Evolutionary conservation across 2,329 filamentous ascomycete genomes (phyloP).

Genomic region (Leptographium wingfieldii): DNA sequence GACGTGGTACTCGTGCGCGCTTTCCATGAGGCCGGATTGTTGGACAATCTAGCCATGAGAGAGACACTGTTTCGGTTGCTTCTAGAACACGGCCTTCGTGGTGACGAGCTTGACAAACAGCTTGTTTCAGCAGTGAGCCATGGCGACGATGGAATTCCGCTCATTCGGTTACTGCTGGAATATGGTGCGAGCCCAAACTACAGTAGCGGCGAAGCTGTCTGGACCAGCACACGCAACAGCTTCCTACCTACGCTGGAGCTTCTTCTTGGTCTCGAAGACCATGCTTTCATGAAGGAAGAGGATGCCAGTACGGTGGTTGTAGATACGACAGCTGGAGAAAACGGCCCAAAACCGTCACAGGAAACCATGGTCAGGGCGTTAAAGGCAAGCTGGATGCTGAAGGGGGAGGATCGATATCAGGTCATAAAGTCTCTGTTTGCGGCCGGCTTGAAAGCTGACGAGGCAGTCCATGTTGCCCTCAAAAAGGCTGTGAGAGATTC

Average conservation of each 20-base stretch:
- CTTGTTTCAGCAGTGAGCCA: conserved; percentile 40
- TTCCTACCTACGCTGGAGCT: conserved; percentile 37
- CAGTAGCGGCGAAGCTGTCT: conserved; percentile 41
- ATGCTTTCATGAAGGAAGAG: conserved; percentile 8
- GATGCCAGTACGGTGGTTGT: neutral
- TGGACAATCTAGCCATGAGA: conserved; percentile 35
- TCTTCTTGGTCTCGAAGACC: conserved; percentile 30
- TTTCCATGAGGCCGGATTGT: conserved; percentile 42
- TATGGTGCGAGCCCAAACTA: conserved; percentile 44
- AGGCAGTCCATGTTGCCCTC: conserved; percentile 38
- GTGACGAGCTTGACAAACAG: conserved; percentile 39
- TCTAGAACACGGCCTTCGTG: conserved; percentile 34
- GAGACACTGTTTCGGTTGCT: conserved; percentile 38
- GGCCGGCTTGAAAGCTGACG: conserved; percentile 33
- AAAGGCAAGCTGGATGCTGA: conserved; percentile 41
- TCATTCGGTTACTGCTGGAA: conserved; percentile 36
- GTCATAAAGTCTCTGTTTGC: conserved; percentile 38
- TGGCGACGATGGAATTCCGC: conserved; percentile 32
- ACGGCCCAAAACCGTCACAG: conserved; percentile 22
- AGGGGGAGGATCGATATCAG: conserved; percentile 32
- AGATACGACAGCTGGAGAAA: neutral
- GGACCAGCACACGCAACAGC: conserved; percentile 39
- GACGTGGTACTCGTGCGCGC: conserved; percentile 33
- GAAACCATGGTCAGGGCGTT: conserved; percentile 36
- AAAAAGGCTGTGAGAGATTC: conserved; percentile 38